A percentile compares a stretch with the other conserved stretches of the same genome.
These are phyloP conservation scores for Populus tremula DNA, from an alignment of 345 rosid genomes.

Conservation along the genomic window DNA sequence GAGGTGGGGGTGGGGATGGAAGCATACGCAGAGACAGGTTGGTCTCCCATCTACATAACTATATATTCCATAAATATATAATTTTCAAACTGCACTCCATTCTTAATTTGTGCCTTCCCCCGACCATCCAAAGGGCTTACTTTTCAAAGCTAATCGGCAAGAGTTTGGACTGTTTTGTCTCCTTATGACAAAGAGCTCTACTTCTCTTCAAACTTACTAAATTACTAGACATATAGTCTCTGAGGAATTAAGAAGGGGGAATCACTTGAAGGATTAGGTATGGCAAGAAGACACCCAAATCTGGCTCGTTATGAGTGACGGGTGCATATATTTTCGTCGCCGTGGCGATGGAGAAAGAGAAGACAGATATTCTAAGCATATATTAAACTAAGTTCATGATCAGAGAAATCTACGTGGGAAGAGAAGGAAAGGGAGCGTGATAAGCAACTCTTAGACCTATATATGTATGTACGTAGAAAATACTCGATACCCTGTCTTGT, in stretches of 20 bases:
- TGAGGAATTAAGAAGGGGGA: conserved; percentile 8
- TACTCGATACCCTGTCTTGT: conserved; percentile 17
- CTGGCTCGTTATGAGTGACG: conserved; percentile 25
- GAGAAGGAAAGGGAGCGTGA: conserved; percentile 12
- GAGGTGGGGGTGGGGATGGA: too few relatives aligned
- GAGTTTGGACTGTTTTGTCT: conserved; percentile 26
- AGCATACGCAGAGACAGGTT: neutral
- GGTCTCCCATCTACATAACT: neutral
- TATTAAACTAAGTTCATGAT: conserved; percentile 1
- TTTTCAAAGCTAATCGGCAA: conserved; percentile 17
- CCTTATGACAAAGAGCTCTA: neutral
- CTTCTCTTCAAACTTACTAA: neutral
- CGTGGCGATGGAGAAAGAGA: neutral
- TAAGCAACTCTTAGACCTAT: neutral
- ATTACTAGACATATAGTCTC: neutral
- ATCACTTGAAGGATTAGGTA: conserved; percentile 31
- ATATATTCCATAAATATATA: too few relatives aligned
- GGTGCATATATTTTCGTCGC: conserved; percentile 14
- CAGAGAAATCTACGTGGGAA: conserved; percentile 25
- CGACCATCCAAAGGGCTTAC: conserved; percentile 19
- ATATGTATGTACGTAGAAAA: conserved; percentile 9
- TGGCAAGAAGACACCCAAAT: conserved; percentile 27
- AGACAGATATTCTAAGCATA: conserved; percentile 16
- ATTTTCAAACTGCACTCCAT: neutral
- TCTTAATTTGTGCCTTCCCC: conserved; percentile 3